Percentiles rank a stretch among this genome's conserved stretches.
Evolutionary conservation across 1,139 yeast species (phyloP).

Genomic region (Blastobotrys illinoisensis): DNA sequence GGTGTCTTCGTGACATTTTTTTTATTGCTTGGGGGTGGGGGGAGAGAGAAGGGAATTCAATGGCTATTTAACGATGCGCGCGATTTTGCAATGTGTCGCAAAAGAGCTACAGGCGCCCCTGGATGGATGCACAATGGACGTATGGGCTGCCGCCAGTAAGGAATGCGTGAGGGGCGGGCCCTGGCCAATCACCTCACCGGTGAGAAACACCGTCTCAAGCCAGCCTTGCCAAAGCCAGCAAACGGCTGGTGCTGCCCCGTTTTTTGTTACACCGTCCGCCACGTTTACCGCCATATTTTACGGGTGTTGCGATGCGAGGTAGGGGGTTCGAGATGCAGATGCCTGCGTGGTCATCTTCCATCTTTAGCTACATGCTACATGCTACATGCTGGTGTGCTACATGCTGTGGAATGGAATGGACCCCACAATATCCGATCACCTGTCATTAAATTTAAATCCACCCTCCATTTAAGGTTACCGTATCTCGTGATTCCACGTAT

Average conservation of each 20-base stretch:
- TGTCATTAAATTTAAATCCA: neutral
- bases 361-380: neutral
- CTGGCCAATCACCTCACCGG: neutral
- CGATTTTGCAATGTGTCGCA: neutral
- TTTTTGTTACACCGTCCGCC: neutral
- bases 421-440: neutral
- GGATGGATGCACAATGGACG: neutral
- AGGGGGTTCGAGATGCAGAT: neutral
- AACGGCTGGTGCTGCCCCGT: neutral
- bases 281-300: neutral
- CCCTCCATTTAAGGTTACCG: too few relatives aligned
- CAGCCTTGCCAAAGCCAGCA: neutral
- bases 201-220: neutral
- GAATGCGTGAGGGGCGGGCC: neutral
- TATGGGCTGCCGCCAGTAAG: neutral
- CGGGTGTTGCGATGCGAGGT: neutral
- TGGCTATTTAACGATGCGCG: neutral
- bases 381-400: too few relatives aligned
- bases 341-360: neutral
- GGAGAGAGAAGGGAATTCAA: neutral
- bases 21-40: conserved; percentile 9
- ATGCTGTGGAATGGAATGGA: neutral
- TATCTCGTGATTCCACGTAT: too few relatives aligned
- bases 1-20: conserved; percentile 16
- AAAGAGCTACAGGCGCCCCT: neutral